Base-by-base conservation (phyloP, 2,329 filamentous ascomycete species). In the Thelonectria rubi region DNA sequence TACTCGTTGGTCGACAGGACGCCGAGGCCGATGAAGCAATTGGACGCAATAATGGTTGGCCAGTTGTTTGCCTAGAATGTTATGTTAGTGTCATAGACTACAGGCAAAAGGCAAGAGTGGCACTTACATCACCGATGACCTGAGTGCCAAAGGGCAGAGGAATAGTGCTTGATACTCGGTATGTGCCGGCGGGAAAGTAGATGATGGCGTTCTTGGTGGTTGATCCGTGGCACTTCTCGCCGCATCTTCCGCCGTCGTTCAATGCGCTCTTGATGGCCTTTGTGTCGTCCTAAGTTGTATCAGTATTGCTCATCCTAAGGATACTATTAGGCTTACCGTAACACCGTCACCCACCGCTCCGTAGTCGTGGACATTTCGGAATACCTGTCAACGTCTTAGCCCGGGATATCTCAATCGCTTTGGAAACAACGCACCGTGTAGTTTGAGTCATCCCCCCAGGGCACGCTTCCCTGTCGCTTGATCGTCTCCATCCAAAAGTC, bases 81-180 rank as follows among this genome's bases (percentile, higher is more conserved):
- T 14, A 10, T 6, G 24, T 46, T 26, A 46, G 43, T 5, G 15
- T 46, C 43, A 6, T 14, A 26, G 43, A 24, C n/a, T n/a, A 18
- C 11, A 11, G 17, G 17, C 18, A 5, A 20, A 45, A 11, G 42
- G 11, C 15, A 30, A 30, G n/a, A 17, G 15, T 24, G 24, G 15
- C 49, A 56, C 64, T 66, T 40, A 65, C 58, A 61, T 73, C 62
- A 14, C 70, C 68, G 32, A 89, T 81, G 14, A 90, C 74, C 72
- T 88, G 83, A 15, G 88, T 90, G 65, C 84, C 84, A 74, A 88
- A 90, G 67, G 86, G 88, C 68, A 87, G 81, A 53, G 86, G 81
- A 61, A 90, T 86, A 4, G 84, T 78, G 0, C 77, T 75, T 45
- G 81, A 86, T 55, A 88, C 80, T 1, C 85, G 54, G 67, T 91